These are phyloP conservation scores for Pyrenophora graminea DNA, from an alignment of 2,329 filamentous ascomycete genomes.

Conservation along the genomic window DNA sequence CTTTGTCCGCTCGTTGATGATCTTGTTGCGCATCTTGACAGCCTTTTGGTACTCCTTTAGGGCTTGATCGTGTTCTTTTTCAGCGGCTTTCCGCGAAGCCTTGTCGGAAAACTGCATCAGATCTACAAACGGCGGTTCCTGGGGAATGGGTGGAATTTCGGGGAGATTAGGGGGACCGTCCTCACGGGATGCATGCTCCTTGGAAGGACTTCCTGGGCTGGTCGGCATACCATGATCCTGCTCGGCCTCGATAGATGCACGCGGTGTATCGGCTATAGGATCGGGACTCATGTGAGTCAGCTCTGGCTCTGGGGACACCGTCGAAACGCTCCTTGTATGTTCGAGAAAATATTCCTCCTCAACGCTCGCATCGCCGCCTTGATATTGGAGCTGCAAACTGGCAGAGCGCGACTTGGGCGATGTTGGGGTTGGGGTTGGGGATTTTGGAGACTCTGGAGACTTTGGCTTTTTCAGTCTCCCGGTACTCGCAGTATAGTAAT, in stretches of 20 bases:
- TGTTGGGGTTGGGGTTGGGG: conserved; percentile 31
- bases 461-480: conserved; percentile 64
- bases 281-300: conserved; percentile 17
- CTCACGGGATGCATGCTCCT: not conserved
- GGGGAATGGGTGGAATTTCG: conserved; percentile 57
- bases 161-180: conserved; percentile 44
- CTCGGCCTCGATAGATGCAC: conserved; percentile 55
- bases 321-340: conserved; percentile 10
- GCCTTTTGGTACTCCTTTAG: conserved; percentile 69
- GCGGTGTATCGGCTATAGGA: conserved; percentile 41
- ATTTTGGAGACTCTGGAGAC: conserved; percentile 53
- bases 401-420: conserved; percentile 27
- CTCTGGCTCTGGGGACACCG: conserved; percentile 19
- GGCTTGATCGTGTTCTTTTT: conserved; percentile 67
- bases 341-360: not conserved
- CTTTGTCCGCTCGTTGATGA: conserved; percentile 66
- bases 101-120: conserved; percentile 65
- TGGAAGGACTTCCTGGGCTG: conserved; percentile 34
- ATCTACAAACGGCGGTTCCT: conserved; percentile 61
- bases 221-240: conserved; percentile 48
- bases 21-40: conserved; percentile 68
- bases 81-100: conserved; percentile 67
- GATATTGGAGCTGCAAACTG: conserved; percentile 11
- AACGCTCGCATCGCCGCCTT: conserved; percentile 3
- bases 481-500: conserved; percentile 88